Percentiles rank a stretch among this genome's conserved stretches.
These are phyloP conservation scores for Martiniozyma asiatica DNA, from an alignment of 1,139 yeast species.

Conservation along the genomic window DNA sequence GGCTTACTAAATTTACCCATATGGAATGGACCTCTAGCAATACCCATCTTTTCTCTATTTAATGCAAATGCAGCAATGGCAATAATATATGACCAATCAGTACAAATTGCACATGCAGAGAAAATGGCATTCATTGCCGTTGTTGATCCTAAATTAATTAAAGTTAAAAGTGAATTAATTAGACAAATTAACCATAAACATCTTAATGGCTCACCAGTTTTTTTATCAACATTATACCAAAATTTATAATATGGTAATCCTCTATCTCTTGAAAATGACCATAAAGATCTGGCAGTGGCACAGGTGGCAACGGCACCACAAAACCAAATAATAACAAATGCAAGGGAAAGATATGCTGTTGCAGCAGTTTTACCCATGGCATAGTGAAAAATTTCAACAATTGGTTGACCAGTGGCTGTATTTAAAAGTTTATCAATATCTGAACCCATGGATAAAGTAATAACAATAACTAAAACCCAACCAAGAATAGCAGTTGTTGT, in stretches of 20 bases:
- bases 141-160: conserved; percentile 26
- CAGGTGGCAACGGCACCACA: conserved; percentile 25
- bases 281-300: conserved; percentile 22
- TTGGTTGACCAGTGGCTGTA: conserved; percentile 31
- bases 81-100: conserved; percentile 29
- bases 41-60: conserved; percentile 30
- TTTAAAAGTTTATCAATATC: conserved; percentile 27
- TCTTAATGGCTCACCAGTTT: conserved; percentile 27
- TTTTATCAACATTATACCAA: conserved; percentile 25
- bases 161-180: conserved; percentile 22
- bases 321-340: conserved; percentile 26
- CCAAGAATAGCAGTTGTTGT: conserved; percentile 24
- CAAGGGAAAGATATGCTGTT: conserved; percentile 36
- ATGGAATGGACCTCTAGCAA: conserved; percentile 24
- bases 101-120: conserved; percentile 35
- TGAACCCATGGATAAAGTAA: conserved; percentile 30
- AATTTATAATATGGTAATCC: conserved; percentile 27
- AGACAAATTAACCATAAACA: conserved; percentile 25
- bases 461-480: conserved; percentile 23
- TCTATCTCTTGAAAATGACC: conserved; percentile 31
- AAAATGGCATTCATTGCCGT: conserved; percentile 34
- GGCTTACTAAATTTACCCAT: conserved; percentile 21
- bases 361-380: conserved; percentile 43
- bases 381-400: conserved; percentile 39
- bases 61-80: conserved; percentile 26